A percentile compares a stretch with the other conserved stretches of the same genome.
phyloP scores from a whole-genome alignment of 768 basidiomycete genomes.

The Podaxis rugospora region DNA sequence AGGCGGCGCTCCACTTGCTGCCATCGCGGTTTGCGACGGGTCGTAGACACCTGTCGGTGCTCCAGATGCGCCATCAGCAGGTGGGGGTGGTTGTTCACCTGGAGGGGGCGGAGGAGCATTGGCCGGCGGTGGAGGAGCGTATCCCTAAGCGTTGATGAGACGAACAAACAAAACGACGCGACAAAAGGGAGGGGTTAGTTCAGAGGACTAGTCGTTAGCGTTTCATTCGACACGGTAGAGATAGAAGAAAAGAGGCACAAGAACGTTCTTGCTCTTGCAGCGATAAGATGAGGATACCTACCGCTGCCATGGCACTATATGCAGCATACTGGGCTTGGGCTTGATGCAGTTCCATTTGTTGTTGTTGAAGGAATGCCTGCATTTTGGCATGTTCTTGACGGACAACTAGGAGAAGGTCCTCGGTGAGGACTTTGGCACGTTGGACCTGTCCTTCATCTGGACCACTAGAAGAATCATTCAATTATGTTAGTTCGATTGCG shows the following conservation, averaged over 20 bases:
- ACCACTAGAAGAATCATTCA: slow-evolving; percentile 31
- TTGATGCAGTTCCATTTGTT: slow-evolving; percentile 79
- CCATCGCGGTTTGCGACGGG: slow-evolving; percentile 17
- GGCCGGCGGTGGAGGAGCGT: slow-evolving; percentile 37
- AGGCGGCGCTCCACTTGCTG: slow-evolving; percentile 4
- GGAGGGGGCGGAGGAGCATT: slow-evolving; percentile 46
- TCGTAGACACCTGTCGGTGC: slow-evolving; percentile 50
- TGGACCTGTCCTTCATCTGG: slow-evolving; percentile 79
- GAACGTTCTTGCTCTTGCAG: neutral
- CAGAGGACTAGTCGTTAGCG: neutral
- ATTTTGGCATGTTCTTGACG: slow-evolving; percentile 78
- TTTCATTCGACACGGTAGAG: neutral
- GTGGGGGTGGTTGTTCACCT: slow-evolving; percentile 36
- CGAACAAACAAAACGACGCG: neutral
- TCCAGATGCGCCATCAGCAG: slow-evolving; percentile 27
- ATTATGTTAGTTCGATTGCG: neutral
- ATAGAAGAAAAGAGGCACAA: neutral
- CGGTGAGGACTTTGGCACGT: slow-evolving; percentile 75
- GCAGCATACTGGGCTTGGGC: slow-evolving; percentile 73
- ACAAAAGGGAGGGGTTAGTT: neutral
- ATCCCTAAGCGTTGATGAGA: slow-evolving; percentile 37
- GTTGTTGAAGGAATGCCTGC: slow-evolving; percentile 48
- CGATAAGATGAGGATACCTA: slow-evolving; percentile 27
- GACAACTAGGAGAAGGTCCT: slow-evolving; percentile 81
- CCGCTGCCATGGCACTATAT: slow-evolving; percentile 47